Conservation (phyloP, 2,329 filamentous ascomycete genomes). For the Cladosporium sp. region DNA sequence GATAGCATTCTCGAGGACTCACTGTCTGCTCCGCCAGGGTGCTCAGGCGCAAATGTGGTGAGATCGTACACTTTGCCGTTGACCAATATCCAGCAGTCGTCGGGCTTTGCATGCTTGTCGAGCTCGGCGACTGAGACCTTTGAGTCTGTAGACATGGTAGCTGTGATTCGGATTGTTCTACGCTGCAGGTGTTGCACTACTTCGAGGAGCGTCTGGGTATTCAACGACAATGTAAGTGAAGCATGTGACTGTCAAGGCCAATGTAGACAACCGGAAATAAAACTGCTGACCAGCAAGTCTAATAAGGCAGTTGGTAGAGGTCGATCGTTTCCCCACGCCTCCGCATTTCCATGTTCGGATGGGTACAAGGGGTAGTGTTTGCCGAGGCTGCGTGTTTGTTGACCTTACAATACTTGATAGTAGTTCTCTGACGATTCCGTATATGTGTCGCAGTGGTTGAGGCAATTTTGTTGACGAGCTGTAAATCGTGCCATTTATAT, state of each 20-base stretch:
- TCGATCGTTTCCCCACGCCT: neutral
- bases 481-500: no score
- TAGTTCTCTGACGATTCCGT: no score
- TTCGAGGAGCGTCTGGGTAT: no score
- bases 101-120: conserved; percentile 29
- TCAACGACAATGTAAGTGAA: no score
- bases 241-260: no score
- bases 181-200: no score
- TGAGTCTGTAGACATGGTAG: conserved; percentile 3
- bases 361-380: no score
- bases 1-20: neutral
- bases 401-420: no score
- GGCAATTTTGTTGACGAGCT: no score
- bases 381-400: neutral
- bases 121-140: conserved; percentile 28
- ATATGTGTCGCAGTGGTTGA: no score
- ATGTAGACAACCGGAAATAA: neutral
- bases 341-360: neutral
- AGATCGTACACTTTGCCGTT: conserved; percentile 66
- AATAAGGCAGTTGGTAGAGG: neutral
- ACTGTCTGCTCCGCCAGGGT: conserved; percentile 57
- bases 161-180: no score
- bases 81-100: conserved; percentile 61
- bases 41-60: conserved; percentile 60
- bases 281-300: neutral